Evolutionary conservation across 352 stramenopile species (phyloP), one percentile per base, ranked within the genome.

Genomic region (Globisporangium echinulatum): DNA sequence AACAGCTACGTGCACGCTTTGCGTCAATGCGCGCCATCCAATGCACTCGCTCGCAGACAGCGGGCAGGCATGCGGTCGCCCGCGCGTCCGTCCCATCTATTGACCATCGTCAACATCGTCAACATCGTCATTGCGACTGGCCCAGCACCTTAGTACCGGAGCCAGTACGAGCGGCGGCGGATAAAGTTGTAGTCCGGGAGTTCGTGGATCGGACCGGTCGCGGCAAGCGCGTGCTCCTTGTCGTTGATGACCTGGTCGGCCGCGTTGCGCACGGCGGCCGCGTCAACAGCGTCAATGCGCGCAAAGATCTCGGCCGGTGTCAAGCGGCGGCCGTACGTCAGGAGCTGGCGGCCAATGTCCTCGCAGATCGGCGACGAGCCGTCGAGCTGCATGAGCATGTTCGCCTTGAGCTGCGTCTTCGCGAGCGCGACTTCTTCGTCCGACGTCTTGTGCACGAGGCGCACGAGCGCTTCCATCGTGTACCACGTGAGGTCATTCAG

Each of bases 161-260:
- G 76, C 96, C 96, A 99, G 94, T 98, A 99, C 58, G 97, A 98
- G 72, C 98, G 90, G 76, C 96, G 88, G 79, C 97, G 92, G 80
- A 99, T 98, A 82, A 98, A 99, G 78, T 98, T 99, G 92, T 99
- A 99, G 78, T 99, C 97, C 47, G 97, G 97, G 72, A 99, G 82
- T 73, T 99, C 96, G 79, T 99, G 87, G 69, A 99, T 97, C 61
- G 97, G 96, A 52, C 97, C 97, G 19, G 99, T 90, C 53, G 96
- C 97, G 43, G 97, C 96, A 49, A 99, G 81, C 40, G 97, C 97
- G 86, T 99, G 96, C 71, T 99, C 97, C 85, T 99, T 96, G 77
- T 99, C 96, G 76, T 99, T 98, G 69, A 99, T 91, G 54, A 96
- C 83, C 59, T 94, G 68, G 67, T 94, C 85, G 46, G 87, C 86